Evolutionary conservation across 139 green algal genomes (phyloP).

Genomic region (Chlorella sorokiniana): DNA sequence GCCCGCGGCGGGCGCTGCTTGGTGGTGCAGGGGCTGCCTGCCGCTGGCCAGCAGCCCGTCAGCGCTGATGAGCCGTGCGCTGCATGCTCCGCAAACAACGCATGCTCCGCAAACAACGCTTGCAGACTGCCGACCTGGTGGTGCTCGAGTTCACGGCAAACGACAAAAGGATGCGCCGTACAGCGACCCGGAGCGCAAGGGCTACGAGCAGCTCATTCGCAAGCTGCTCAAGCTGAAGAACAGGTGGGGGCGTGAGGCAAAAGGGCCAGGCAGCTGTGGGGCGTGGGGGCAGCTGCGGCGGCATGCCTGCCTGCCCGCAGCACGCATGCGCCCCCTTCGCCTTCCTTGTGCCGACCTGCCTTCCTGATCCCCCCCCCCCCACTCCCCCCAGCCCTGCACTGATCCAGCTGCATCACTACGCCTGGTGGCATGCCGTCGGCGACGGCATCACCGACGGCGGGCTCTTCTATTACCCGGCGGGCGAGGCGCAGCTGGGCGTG

Average conservation of each 20-base stretch:
- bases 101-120: neutral
- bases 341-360: neutral
- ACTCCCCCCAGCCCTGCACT: constrained; percentile 22
- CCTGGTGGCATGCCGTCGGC: constrained; percentile 22
- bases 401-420: constrained; percentile 27
- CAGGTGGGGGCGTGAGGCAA: neutral
- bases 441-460: constrained; percentile 6
- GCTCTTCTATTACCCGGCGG: constrained; percentile 11
- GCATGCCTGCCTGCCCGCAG: neutral
- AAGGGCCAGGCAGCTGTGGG: neutral
- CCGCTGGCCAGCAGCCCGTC: neutral
- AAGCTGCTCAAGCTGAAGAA: constrained; percentile 21
- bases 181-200: constrained; percentile 9
- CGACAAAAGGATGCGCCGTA: constrained; percentile 14
- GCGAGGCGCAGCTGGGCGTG: constrained; percentile 18
- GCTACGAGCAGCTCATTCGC: constrained; percentile 27
- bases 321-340: neutral
- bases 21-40: no score
- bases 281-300: neutral
- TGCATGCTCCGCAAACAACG: neutral
- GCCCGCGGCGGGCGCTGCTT: no score
- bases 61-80: neutral
- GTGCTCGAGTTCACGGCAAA: constrained; percentile 24
- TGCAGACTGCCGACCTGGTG: constrained; percentile 15
- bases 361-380: no score